phyloP scores from a whole-genome alignment of 768 basidiomycete species.

The Porpolomopsis calyptriformis region DNA sequence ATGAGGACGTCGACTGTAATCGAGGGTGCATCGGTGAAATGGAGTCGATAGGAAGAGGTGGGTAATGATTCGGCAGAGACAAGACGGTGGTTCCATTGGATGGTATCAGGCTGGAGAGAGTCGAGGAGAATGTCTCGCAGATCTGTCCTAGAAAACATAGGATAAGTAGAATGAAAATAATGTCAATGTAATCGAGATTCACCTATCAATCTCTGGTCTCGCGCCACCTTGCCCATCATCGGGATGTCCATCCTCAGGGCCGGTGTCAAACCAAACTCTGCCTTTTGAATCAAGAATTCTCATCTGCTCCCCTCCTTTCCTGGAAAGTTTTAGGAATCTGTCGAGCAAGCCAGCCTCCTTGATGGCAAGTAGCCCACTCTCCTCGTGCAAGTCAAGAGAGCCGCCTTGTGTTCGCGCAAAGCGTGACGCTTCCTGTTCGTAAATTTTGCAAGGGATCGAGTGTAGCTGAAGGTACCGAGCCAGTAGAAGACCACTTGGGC shows the following conservation, averaged over 20 bases:
- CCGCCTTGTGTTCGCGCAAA: conserved; percentile 1
- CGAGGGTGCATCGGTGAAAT: not conserved
- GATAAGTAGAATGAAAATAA: not conserved
- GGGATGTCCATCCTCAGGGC: not conserved
- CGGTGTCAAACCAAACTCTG: not conserved
- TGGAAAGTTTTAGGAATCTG: not conserved
- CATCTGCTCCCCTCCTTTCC: not conserved
- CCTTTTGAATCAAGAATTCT: not conserved
- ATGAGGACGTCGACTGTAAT: conserved; percentile 17
- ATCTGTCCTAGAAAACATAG: not conserved
- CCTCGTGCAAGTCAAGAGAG: conserved; percentile 1
- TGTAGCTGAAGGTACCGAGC: not conserved
- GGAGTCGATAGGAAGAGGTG: not conserved
- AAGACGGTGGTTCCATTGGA: not conserved
- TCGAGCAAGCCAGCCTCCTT: not conserved
- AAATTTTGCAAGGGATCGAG: not conserved
- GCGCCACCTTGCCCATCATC: too few relatives aligned
- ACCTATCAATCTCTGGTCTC: conserved; percentile 4
- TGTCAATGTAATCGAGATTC: not conserved
- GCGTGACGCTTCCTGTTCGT: not conserved
- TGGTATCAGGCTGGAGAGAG: not conserved
- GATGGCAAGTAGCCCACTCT: not conserved
- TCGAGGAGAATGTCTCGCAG: conserved; percentile 1
- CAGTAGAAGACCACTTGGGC: conserved; percentile 1
- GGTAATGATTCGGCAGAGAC: not conserved